Percentiles rank a stretch among this genome's conserved stretches.
Conservation (phyloP, 2,329 filamentous ascomycete species). For the Colletotrichum shisoi region DNA sequence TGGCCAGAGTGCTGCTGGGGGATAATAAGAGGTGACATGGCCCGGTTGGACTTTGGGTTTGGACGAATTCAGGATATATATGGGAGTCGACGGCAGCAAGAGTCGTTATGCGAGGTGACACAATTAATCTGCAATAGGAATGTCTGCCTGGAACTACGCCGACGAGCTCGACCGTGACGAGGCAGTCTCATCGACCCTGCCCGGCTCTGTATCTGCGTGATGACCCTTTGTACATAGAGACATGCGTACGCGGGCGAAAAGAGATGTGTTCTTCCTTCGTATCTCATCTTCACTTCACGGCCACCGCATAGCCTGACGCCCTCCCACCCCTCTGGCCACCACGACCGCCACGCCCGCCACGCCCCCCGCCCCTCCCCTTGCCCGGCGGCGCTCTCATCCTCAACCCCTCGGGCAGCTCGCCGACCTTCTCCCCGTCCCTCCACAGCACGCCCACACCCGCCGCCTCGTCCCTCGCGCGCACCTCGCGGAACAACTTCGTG, state of each 20-base stretch:
- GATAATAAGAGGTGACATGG: not conserved
- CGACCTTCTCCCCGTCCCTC: slow-evolving; percentile 71
- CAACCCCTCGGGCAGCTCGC: slow-evolving; percentile 70
- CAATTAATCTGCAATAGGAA: too few relatives aligned
- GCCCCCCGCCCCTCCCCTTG: slow-evolving; percentile 55
- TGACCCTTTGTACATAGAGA: too few relatives aligned
- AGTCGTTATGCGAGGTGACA: too few relatives aligned
- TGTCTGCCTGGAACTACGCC: too few relatives aligned
- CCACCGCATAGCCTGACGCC: not conserved
- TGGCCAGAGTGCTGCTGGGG: not conserved
- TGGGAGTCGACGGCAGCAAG: too few relatives aligned
- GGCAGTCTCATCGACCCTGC: too few relatives aligned
- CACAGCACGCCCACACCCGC: slow-evolving; percentile 68
- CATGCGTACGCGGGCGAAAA: too few relatives aligned
- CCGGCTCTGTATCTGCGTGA: too few relatives aligned
- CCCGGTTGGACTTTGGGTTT: not conserved
- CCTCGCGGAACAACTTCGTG: slow-evolving; percentile 73
- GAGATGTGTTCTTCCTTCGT: too few relatives aligned
- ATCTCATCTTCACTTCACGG: too few relatives aligned
- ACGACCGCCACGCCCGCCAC: slow-evolving; percentile 49
- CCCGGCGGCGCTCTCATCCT: slow-evolving; percentile 58
- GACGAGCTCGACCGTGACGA: too few relatives aligned
- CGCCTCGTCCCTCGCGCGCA: slow-evolving; percentile 64
- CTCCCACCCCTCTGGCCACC: slow-evolving; percentile 46
- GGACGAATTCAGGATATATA: too few relatives aligned